phyloP scores from a whole-genome alignment of 2,329 filamentous ascomycete genomes.

The Alternaria consortialis region DNA sequence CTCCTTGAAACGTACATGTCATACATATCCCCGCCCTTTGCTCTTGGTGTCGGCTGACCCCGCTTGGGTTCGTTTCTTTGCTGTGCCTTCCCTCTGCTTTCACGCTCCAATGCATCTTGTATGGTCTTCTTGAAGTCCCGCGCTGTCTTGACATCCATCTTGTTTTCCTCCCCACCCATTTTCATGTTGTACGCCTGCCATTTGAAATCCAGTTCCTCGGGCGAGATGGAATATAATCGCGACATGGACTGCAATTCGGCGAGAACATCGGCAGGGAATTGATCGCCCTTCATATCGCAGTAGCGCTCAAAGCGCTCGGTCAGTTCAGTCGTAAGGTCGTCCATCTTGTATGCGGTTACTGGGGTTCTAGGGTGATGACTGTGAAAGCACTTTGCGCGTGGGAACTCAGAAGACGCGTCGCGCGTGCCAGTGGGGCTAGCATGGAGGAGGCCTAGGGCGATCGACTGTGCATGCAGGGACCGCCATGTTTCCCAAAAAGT shows the following conservation, averaged over 20 bases:
- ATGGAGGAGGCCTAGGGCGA: constrained; percentile 25
- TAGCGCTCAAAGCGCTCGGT: constrained; percentile 71
- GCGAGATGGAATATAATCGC: constrained; percentile 79
- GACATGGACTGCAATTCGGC: constrained; percentile 86
- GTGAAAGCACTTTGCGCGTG: constrained; percentile 22
- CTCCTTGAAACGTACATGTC: constrained; percentile 69
- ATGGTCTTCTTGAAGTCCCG: constrained; percentile 86
- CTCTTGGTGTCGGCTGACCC: constrained; percentile 67
- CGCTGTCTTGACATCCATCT: constrained; percentile 73
- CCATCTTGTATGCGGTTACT: constrained; percentile 52
- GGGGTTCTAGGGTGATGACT: constrained; percentile 10
- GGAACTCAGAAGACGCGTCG: constrained; percentile 37
- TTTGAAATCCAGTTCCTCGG: constrained; percentile 94
- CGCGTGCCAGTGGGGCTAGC: constrained; percentile 35
- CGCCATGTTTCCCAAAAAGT: constrained; percentile 25
- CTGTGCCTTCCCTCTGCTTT: constrained; percentile 72
- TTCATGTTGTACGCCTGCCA: constrained; percentile 99
- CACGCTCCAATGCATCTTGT: constrained; percentile 83
- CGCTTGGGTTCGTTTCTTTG: constrained; percentile 69
- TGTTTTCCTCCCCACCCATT: constrained; percentile 83
- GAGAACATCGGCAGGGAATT: constrained; percentile 79
- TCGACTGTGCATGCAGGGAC: constrained; percentile 25
- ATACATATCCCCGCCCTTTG: constrained; percentile 72
- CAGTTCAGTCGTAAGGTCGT: constrained; percentile 61
- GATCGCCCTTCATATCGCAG: constrained; percentile 56